Conservation (phyloP, 2,329 filamentous ascomycete genomes). For the Diaporthe australafricana region DNA sequence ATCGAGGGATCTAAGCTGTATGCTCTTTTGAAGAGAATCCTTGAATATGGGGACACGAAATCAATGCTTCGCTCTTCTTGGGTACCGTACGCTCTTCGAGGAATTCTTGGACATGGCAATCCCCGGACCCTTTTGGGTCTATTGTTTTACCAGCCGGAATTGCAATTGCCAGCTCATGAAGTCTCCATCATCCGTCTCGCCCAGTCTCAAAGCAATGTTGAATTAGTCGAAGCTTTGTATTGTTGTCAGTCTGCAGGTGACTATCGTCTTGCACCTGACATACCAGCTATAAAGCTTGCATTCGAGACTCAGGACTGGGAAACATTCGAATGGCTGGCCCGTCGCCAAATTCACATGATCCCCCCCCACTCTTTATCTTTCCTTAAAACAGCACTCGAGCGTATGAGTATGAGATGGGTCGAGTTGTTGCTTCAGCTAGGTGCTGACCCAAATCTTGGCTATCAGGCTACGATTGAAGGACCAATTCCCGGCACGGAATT, state of each 20-base stretch:
- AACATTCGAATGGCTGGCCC: not conserved
- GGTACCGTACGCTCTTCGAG: not conserved
- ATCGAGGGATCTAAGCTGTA: not conserved
- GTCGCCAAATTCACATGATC: no score
- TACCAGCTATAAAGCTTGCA: not conserved
- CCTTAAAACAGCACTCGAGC: not conserved
- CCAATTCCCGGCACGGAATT: not conserved
- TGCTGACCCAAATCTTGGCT: not conserved
- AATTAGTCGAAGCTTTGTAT: not conserved
- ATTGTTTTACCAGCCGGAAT: not conserved
- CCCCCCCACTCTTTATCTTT: not conserved
- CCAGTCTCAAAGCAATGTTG: not conserved
- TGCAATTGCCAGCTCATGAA: fast-evolving
- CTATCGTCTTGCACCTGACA: no score
- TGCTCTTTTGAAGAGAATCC: not conserved
- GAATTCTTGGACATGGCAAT: not conserved
- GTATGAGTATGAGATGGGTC: not conserved
- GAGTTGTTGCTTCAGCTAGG: not conserved
- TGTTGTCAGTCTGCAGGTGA: no score
- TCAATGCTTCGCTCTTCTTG: not conserved
- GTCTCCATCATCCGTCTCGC: not conserved
- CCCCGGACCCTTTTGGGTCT: not conserved
- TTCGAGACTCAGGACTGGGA: not conserved
- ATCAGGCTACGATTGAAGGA: fast-evolving
- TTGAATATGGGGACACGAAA: not conserved